Percentiles rank a stretch among this genome's conserved stretches.
Evolutionary conservation across 306 rosid genomes (phyloP).

Genomic region (Potentilla sterilis): DNA sequence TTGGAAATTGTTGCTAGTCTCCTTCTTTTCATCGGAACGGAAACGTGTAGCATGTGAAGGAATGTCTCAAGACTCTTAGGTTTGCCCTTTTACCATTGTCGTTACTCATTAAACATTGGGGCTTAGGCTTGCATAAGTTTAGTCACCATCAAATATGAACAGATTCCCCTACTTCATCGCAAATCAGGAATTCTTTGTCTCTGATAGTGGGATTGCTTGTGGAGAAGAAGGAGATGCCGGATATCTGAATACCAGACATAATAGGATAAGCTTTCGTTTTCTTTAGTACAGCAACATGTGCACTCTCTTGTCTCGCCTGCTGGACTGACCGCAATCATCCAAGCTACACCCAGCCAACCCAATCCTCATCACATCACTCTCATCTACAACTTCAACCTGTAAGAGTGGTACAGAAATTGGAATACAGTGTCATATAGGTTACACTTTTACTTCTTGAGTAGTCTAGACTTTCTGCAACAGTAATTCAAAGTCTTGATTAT

Average conservation of each 20-base stretch:
- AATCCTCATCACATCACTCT: not conserved
- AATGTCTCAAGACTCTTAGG: not conserved
- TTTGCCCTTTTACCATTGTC: not conserved
- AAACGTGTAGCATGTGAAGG: not conserved
- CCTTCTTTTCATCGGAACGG: not conserved
- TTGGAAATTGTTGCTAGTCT: too few relatives aligned
- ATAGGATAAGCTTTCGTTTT: not conserved
- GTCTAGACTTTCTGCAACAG: not conserved
- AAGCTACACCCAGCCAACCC: not conserved
- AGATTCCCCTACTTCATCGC: not conserved
- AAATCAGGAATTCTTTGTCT: not conserved
- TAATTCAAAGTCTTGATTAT: not conserved
- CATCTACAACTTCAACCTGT: not conserved
- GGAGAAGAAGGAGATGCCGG: not conserved
- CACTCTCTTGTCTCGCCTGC: not conserved
- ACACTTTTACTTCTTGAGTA: not conserved
- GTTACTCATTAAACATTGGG: not conserved
- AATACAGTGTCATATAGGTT: too few relatives aligned
- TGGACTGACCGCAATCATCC: not conserved
- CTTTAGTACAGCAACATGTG: slow-evolving; percentile 8
- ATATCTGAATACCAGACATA: not conserved
- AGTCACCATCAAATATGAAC: not conserved
- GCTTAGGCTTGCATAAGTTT: not conserved
- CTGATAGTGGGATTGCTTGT: not conserved
- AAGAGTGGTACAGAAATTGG: not conserved